Percentiles rank a stretch among this genome's conserved stretches.
phyloP scores from a whole-genome alignment of 2,329 filamentous ascomycete genomes.

The Xylariomycetidae sp. region DNA sequence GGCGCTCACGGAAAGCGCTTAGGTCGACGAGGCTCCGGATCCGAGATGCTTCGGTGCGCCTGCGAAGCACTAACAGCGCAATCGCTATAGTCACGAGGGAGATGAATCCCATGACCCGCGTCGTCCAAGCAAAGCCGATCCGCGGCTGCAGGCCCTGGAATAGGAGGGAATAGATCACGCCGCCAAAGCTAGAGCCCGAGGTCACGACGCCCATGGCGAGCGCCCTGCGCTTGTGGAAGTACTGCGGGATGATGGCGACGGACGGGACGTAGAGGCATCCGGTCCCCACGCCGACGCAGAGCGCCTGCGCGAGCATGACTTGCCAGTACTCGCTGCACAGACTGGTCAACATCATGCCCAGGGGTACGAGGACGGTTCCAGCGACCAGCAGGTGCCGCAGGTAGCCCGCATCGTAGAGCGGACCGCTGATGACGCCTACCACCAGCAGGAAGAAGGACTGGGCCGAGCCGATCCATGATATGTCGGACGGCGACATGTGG shows the following conservation, averaged over 20 bases:
- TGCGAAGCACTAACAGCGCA: constrained; percentile 23
- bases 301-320: constrained; percentile 32
- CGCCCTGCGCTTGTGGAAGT: constrained; percentile 34
- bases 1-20: constrained; percentile 23
- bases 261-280: constrained; percentile 34
- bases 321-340: constrained; percentile 29
- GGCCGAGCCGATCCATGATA: constrained; percentile 24
- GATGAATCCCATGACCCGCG: constrained; percentile 31
- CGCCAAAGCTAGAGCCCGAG: constrained; percentile 35
- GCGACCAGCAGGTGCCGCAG: constrained; percentile 15
- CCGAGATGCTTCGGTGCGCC: constrained; percentile 11
- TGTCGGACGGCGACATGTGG: constrained; percentile 14
- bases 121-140: constrained; percentile 32
- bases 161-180: constrained; percentile 33
- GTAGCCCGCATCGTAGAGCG: constrained; percentile 24
- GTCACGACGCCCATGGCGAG: constrained; percentile 39
- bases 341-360: constrained; percentile 25
- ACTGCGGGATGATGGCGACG: constrained; percentile 35
- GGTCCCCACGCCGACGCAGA: constrained; percentile 38
- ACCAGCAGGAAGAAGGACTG: constrained; percentile 26
- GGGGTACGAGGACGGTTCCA: constrained; percentile 19
- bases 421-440: constrained; percentile 23
- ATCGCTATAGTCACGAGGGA: constrained; percentile 26
- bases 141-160: constrained; percentile 25
- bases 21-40: constrained; percentile 23